These are phyloP conservation scores for Aspergillus terreus DNA, from an alignment of 2,329 filamentous ascomycete genomes.

Conservation along the genomic window DNA sequence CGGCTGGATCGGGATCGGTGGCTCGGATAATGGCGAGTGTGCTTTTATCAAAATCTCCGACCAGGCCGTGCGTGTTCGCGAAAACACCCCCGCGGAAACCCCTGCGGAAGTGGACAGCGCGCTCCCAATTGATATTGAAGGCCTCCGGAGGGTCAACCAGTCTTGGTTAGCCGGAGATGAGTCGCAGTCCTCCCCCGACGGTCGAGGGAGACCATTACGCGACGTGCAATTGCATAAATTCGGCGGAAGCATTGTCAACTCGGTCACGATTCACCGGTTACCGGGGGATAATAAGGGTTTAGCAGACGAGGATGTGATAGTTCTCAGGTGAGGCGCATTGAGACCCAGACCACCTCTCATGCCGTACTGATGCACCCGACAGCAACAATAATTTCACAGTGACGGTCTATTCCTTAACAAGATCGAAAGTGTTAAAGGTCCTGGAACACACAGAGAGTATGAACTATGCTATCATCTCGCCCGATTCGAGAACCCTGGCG, in stretches of 20 bases:
- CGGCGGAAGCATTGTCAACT: slow-evolving; percentile 63
- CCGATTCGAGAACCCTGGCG: slow-evolving; percentile 74
- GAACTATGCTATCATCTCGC: slow-evolving; percentile 92
- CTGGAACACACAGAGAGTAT: slow-evolving; percentile 78
- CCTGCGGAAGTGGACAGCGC: slow-evolving; percentile 53
- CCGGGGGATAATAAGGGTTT: slow-evolving; percentile 38
- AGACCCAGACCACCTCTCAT: slow-evolving; percentile 43
- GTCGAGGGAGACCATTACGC: slow-evolving; percentile 26
- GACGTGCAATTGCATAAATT: slow-evolving; percentile 56
- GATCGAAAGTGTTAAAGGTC: slow-evolving; percentile 64
- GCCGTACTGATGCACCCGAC: slow-evolving; percentile 54
- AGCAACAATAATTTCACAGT: slow-evolving; percentile 94
- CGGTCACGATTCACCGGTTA: slow-evolving; percentile 60
- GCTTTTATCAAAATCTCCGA: slow-evolving; percentile 65
- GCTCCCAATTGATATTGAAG: slow-evolving; percentile 50
- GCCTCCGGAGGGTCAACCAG: slow-evolving; percentile 21
- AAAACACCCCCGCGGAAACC: slow-evolving; percentile 33
- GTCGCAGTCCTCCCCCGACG: slow-evolving; percentile 13
- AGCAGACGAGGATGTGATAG: slow-evolving; percentile 54
- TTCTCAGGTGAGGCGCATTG: slow-evolving; percentile 43
- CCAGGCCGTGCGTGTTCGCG: slow-evolving; percentile 33
- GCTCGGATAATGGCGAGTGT: slow-evolving; percentile 79
- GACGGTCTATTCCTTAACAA: slow-evolving; percentile 71
- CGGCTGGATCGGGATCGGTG: slow-evolving; percentile 88
- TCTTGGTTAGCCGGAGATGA: slow-evolving; percentile 21